Conservation (phyloP, 2,329 filamentous ascomycete genomes). For the Beauveria sp. region DNA sequence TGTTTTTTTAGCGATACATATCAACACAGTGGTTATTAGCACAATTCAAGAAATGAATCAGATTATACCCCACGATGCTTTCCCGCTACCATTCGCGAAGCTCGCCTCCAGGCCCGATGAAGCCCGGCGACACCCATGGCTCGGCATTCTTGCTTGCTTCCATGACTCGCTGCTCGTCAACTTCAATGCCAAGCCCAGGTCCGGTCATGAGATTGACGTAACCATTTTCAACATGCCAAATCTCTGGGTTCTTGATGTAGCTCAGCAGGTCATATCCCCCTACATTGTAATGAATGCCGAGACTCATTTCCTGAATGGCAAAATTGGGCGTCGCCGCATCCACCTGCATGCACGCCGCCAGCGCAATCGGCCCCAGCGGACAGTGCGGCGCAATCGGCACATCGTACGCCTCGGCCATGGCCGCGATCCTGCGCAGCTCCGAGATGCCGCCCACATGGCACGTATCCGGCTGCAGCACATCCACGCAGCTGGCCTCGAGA, state of each 20-base stretch:
- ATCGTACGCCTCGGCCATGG: conserved; percentile 67
- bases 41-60: neutral
- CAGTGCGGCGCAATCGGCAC: conserved; percentile 68
- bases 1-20: neutral
- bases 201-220: conserved; percentile 54
- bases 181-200: conserved; percentile 60
- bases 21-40: neutral
- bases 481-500: conserved; percentile 59
- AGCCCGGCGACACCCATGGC: conserved; percentile 60
- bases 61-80: neutral
- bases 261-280: conserved; percentile 57
- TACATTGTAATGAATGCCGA: conserved; percentile 74
- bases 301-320: conserved; percentile 69
- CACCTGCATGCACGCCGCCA: conserved; percentile 65
- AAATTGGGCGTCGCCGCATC: conserved; percentile 56
- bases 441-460: conserved; percentile 66
- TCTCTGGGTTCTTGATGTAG: conserved; percentile 56
- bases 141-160: conserved; percentile 48
- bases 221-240: conserved; percentile 60
- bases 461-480: conserved; percentile 68
- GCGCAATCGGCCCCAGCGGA: conserved; percentile 63
- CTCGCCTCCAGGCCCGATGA: conserved; percentile 59
- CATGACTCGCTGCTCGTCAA: conserved; percentile 62
- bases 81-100: conserved; percentile 58
- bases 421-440: conserved; percentile 60